A percentile compares a stretch with the other conserved stretches of the same genome.
phyloP scores from a whole-genome alignment of 805 yeast species.

The Candida saitoana region DNA sequence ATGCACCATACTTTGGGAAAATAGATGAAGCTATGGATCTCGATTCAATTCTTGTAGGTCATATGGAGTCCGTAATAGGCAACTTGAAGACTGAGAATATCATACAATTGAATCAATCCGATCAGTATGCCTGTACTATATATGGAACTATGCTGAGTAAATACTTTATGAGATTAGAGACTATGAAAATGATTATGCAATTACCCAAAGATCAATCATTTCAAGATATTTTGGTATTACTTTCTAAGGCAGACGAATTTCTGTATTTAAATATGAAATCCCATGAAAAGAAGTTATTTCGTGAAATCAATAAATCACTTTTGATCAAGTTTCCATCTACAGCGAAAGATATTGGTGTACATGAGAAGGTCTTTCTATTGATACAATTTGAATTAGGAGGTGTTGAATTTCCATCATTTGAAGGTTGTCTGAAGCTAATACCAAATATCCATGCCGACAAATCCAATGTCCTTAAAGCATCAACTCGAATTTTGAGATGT shows the following conservation, averaged over 20 bases:
- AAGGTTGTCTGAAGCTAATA: constrained; percentile 36
- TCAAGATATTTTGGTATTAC: constrained; percentile 17
- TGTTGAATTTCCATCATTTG: constrained; percentile 41
- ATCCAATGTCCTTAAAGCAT: constrained; percentile 36
- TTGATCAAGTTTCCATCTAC: constrained; percentile 33
- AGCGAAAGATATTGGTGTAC: constrained; percentile 19
- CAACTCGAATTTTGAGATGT: constrained; percentile 41
- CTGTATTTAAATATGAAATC: constrained; percentile 35
- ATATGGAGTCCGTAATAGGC: constrained; percentile 28
- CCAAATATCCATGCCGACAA: constrained; percentile 44
- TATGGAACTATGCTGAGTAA: constrained; percentile 49
- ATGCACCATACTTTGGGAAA: neutral
- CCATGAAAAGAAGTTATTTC: constrained; percentile 42
- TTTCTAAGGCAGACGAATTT: constrained; percentile 41
- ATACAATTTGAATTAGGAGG: constrained; percentile 52
- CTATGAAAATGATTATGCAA: constrained; percentile 34
- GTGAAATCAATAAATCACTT: constrained; percentile 40
- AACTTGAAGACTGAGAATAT: constrained; percentile 20
- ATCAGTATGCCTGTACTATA: constrained; percentile 24
- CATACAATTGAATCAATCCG: constrained; percentile 9
- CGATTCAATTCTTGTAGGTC: constrained; percentile 3
- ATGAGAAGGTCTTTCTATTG: constrained; percentile 39
- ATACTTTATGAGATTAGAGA: constrained; percentile 43
- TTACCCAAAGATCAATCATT: constrained; percentile 11
- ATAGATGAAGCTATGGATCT: neutral